These are phyloP conservation scores for Aspergillus baeticus DNA, from an alignment of 495 filamentous ascomycete genomes.

Conservation along the genomic window DNA sequence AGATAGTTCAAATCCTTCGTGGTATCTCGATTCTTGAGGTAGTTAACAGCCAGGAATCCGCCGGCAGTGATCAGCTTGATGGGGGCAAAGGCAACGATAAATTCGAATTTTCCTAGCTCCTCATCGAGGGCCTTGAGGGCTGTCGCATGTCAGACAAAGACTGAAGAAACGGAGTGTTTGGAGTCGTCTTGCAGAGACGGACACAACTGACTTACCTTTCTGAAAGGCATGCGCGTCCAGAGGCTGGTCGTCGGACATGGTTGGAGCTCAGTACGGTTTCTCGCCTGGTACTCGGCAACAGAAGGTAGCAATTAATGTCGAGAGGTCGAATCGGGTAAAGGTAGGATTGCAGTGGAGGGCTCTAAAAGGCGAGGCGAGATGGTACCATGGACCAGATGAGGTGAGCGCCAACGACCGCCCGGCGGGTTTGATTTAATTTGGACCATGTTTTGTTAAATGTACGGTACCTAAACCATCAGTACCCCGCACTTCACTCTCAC, in stretches of 20 bases:
- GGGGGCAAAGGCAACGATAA: conserved; percentile 17
- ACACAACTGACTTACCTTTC: conserved; percentile 10
- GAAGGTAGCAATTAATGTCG: not conserved
- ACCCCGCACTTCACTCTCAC: too few relatives aligned
- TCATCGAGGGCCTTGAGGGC: conserved; percentile 15
- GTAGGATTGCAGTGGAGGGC: not conserved
- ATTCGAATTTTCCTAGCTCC: conserved; percentile 16
- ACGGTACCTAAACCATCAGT: too few relatives aligned
- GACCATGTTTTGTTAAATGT: not conserved
- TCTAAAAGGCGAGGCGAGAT: not conserved
- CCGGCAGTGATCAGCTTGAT: conserved; percentile 14
- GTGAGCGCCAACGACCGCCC: not conserved
- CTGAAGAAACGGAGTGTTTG: not conserved
- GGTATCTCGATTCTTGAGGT: conserved; percentile 14
- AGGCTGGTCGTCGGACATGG: conserved; percentile 9
- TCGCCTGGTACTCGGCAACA: not conserved
- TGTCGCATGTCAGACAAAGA: conserved; percentile 4
- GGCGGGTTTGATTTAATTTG: not conserved
- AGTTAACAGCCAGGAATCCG: conserved; percentile 15
- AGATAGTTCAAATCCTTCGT: conserved; percentile 15
- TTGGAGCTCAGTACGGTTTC: not conserved
- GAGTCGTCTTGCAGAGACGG: not conserved
- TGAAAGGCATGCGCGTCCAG: conserved; percentile 12
- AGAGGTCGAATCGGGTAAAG: not conserved
- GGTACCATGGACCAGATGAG: not conserved